Conservation (phyloP, 2,329 filamentous ascomycete genomes). For the Rugonectria rugulosa region DNA sequence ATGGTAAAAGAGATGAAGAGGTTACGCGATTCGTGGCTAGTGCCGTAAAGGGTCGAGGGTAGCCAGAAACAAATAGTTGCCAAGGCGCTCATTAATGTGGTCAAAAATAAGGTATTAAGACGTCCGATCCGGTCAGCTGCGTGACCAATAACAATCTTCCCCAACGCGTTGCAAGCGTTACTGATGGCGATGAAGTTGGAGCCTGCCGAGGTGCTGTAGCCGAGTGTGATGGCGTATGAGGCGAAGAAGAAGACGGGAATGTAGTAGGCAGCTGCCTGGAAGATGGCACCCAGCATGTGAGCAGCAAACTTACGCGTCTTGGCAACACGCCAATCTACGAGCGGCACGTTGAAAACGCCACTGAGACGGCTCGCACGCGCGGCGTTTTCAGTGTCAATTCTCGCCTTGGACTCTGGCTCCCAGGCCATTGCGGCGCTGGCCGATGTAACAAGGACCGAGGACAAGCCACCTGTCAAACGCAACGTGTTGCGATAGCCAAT, state of each 20-base stretch:
- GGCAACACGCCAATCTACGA: not conserved
- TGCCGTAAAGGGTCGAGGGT: not conserved
- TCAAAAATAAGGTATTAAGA: conserved; percentile 6
- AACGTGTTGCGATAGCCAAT: conserved; percentile 15
- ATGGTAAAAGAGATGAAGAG: conserved; percentile 5
- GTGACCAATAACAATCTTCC: conserved; percentile 7
- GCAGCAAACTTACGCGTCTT: conserved; percentile 1
- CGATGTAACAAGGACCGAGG: not conserved
- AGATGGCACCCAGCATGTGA: not conserved
- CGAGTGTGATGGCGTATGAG: conserved; percentile 11
- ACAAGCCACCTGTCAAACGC: not conserved
- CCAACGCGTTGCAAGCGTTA: conserved; percentile 21
- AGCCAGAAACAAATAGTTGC: conserved; percentile 3
- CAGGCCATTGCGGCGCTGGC: not conserved
- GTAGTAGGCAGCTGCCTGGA: conserved; percentile 7
- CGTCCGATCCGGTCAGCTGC: conserved; percentile 1
- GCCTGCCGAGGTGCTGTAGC: conserved; percentile 9
- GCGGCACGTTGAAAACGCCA: conserved; percentile 1
- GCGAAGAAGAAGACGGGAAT: conserved; percentile 14
- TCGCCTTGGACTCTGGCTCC: conserved; percentile 3
- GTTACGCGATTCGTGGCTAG: not conserved
- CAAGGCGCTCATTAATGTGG: not conserved
- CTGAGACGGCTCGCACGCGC: not conserved
- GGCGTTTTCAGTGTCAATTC: not conserved
- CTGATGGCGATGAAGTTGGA: conserved; percentile 20